Conservation (phyloP, 1,284 basidiomycete genomes). For the Cryptococcus maquisensis region DNA sequence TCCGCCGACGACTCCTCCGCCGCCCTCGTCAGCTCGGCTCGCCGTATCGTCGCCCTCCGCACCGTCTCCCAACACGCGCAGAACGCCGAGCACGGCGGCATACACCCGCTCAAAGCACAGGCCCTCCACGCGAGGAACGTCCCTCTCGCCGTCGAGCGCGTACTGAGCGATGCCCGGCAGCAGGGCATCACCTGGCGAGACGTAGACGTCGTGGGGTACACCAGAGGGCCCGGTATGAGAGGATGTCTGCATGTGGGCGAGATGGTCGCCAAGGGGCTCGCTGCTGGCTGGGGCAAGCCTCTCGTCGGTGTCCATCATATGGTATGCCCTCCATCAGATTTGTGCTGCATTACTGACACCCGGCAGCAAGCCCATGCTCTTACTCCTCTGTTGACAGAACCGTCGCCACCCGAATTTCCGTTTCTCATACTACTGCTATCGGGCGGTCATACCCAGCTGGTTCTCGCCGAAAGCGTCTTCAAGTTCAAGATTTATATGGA, state of each 20-base stretch:
- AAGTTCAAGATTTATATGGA: constrained; percentile 69
- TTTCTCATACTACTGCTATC: constrained; percentile 83
- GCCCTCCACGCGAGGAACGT: constrained; percentile 64
- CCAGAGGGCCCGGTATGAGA: constrained; percentile 80
- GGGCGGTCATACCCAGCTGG: constrained; percentile 83
- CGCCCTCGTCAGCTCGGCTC: constrained; percentile 60
- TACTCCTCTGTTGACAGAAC: constrained; percentile 68
- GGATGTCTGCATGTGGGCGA: constrained; percentile 73
- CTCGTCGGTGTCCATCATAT: constrained; percentile 89
- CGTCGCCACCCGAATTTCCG: constrained; percentile 63
- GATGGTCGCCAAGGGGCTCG: constrained; percentile 74
- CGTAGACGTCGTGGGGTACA: constrained; percentile 83
- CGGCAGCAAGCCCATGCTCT: constrained; percentile 87
- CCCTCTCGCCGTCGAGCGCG: constrained; percentile 61
- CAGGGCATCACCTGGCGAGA: constrained; percentile 59
- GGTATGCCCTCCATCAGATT: constrained; percentile 53
- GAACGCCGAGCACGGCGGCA: constrained; percentile 63
- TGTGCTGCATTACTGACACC: background rate
- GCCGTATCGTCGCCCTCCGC: constrained; percentile 70
- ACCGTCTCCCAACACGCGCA: constrained; percentile 69
- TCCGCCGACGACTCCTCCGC: constrained; percentile 89
- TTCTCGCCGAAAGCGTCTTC: constrained; percentile 62
- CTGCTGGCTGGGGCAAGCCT: constrained; percentile 69
- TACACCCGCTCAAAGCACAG: constrained; percentile 74
- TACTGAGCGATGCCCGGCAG: constrained; percentile 56